Evolutionary conservation across 768 basidiomycete species (phyloP).

Genomic region (Lepiota brunneoincarnata): DNA sequence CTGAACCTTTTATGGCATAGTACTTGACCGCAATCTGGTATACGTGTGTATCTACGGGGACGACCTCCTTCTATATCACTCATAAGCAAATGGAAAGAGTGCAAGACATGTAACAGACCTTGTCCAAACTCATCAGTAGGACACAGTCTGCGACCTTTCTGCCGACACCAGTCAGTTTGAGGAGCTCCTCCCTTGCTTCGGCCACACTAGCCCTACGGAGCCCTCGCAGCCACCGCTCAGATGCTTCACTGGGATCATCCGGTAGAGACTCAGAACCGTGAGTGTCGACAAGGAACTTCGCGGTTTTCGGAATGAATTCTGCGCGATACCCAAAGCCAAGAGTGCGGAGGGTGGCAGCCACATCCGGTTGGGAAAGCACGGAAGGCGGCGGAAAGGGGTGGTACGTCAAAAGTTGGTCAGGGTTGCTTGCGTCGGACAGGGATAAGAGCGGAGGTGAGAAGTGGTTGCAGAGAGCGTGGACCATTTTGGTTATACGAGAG

Average conservation of each 20-base stretch:
- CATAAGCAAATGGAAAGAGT: neutral
- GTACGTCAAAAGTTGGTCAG: constrained; percentile 39
- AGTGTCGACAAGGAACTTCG: constrained; percentile 67
- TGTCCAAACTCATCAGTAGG: constrained; percentile 88
- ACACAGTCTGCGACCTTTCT: constrained; percentile 97
- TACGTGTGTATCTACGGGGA: constrained; percentile 97
- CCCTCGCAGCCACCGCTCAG: constrained; percentile 59
- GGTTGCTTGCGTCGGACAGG: constrained; percentile 29
- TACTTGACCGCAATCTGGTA: constrained; percentile 83
- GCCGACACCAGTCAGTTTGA: constrained; percentile 88
- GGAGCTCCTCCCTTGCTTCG: constrained; percentile 69
- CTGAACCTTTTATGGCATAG: constrained; percentile 59
- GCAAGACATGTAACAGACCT: constrained; percentile 42
- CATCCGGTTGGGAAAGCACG: constrained; percentile 53
- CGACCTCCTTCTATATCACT: constrained; percentile 64
- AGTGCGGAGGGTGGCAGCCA: constrained; percentile 63
- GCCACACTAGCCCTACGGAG: constrained; percentile 49
- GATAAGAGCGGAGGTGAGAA: constrained; percentile 72
- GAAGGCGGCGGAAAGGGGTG: constrained; percentile 86
- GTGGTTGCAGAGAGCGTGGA: constrained; percentile 74
- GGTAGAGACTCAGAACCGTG: constrained; percentile 31
- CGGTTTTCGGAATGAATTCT: constrained; percentile 81
- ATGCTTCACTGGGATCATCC: constrained; percentile 34
- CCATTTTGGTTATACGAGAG: constrained; percentile 89
- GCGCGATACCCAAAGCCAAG: constrained; percentile 98